phyloP scores from a whole-genome alignment of 2,329 filamentous ascomycete genomes.

The Ophiocordyceps camponoti-floridani region DNA sequence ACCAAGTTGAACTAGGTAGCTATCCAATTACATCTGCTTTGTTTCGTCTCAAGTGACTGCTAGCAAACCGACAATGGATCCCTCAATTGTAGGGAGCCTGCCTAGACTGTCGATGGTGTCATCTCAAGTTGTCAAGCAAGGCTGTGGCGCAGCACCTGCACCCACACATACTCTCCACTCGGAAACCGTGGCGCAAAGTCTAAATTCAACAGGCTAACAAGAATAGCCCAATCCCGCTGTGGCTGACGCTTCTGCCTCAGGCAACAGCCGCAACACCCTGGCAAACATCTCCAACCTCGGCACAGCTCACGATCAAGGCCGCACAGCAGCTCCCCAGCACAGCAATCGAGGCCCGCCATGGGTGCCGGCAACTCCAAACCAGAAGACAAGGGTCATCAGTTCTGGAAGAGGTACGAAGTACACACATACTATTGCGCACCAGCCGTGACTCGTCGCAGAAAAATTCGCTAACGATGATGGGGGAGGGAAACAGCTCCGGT shows the following conservation, averaged over 20 bases:
- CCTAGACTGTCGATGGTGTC: neutral
- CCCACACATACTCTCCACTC: too few species aligned
- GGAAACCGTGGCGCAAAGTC: too few species aligned
- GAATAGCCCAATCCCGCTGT: neutral
- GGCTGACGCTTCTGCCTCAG: neutral
- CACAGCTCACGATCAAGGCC: slow-evolving; percentile 7
- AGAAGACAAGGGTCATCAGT: slow-evolving; percentile 13
- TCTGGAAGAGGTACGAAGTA: slow-evolving; percentile 43
- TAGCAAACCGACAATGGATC: neutral
- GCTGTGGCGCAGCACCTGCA: neutral
- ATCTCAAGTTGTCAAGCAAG: neutral
- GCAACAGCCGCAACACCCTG: neutral
- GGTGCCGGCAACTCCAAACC: slow-evolving; percentile 39
- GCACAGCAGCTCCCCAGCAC: slow-evolving; percentile 7
- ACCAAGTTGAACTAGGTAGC: too few species aligned
- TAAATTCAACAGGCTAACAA: neutral
- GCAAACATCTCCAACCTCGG: slow-evolving; percentile 5
- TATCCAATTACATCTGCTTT: too few species aligned
- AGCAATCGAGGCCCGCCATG: slow-evolving; percentile 27
- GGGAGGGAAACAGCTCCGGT: slow-evolving; percentile 17
- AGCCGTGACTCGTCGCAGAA: slow-evolving; percentile 1
- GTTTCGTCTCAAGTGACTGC: neutral
- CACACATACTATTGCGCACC: too few species aligned
- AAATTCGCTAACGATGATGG: neutral
- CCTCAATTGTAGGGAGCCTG: neutral